Base-by-base conservation (phyloP, 2,329 filamentous ascomycete species). In the Trichoderma sp. region DNA sequence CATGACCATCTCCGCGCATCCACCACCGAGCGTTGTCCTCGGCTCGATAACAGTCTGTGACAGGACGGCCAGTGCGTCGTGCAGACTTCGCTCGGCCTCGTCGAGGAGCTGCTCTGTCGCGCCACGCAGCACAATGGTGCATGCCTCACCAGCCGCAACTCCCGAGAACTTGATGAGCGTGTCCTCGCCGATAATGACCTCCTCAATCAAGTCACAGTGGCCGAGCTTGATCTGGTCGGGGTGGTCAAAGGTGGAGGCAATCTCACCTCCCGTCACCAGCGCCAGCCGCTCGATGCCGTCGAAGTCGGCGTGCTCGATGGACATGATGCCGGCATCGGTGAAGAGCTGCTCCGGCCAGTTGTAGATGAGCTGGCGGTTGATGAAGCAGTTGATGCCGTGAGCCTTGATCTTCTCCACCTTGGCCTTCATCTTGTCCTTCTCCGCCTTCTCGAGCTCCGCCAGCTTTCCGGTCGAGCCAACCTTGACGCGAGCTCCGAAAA, bases 261-360 rank as follows among this genome's bases (percentile, higher is more conserved):
- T 99, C 81, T 99, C 95, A 73, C 94, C 95, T 68, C 95, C 95
- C 6, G 95, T 99, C 51, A 99, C 95, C 58, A 99, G 84, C 10
- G 95, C 94, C 72, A 99, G 80, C 50, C 95, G 88, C 83, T 99
- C 95, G 70, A 99, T 96, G 69, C 95, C 95, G 76, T 99, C 95
- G 75, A 99, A 99, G 80, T 99, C 95, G 70, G 95, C 95, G 78
- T 99, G 95, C 82, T 99, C 95, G 72, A 99, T 99, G 30, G 93
- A 97, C 84, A 96, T 91, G 79, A 99, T 98, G 68, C 95, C 95
- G 7, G 93, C 94, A 77, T 99, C 95, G 43, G 94, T 93, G 75
- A 99, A 99, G 54, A 99, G 89, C 81, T 99, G 95, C 80, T 99
- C 95, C 6, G 95, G 95, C 95, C 95, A 99, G 85, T 99, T 99